Evolutionary conservation across 2,329 filamentous ascomycete species (phyloP).

Genomic region (Pyrenophora graminea): DNA sequence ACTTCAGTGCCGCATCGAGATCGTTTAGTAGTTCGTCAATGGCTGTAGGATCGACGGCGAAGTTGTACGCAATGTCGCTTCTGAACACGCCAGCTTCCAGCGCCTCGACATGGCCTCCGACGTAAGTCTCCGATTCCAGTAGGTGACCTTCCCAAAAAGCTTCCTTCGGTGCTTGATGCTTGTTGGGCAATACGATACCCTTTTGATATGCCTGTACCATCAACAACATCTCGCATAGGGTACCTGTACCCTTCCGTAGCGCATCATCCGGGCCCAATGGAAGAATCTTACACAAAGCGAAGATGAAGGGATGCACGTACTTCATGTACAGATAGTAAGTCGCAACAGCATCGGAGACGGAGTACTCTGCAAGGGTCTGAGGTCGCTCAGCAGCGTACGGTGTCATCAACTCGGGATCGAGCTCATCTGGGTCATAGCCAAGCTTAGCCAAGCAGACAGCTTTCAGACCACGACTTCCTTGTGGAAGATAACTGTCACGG

Average conservation of each 20-base stretch:
- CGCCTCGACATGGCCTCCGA: slow-evolving; percentile 98
- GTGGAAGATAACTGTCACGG: slow-evolving; percentile 94
- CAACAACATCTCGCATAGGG: slow-evolving; percentile 97
- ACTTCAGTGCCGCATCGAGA: slow-evolving; percentile 84
- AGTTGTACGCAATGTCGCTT: slow-evolving; percentile 92
- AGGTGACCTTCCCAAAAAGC: slow-evolving; percentile 96
- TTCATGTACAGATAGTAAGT: slow-evolving; percentile 99
- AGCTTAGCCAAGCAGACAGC: slow-evolving; percentile 97
- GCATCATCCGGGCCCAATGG: slow-evolving; percentile 92
- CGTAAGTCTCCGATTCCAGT: slow-evolving; percentile 95
- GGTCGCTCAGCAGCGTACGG: slow-evolving; percentile 84
- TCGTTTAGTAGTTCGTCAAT: slow-evolving; percentile 87
- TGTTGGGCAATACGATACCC: slow-evolving; percentile 92
- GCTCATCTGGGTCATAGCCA: slow-evolving; percentile 95
- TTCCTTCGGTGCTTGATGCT: slow-evolving; percentile 88
- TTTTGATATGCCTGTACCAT: slow-evolving; percentile 98
- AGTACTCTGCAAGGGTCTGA: slow-evolving; percentile 95
- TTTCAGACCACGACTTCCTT: slow-evolving; percentile 95
- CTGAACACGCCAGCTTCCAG: slow-evolving; percentile 98
- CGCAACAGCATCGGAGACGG: slow-evolving; percentile 96
- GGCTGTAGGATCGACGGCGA: slow-evolving; percentile 83
- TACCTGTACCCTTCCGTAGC: slow-evolving; percentile 92
- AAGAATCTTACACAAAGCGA: slow-evolving; percentile 95
- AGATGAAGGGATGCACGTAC: slow-evolving; percentile 99
- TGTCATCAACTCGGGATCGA: slow-evolving; percentile 97